Base-by-base conservation (phyloP, 2,329 filamentous ascomycete species). In the Penicillium freii region DNA sequence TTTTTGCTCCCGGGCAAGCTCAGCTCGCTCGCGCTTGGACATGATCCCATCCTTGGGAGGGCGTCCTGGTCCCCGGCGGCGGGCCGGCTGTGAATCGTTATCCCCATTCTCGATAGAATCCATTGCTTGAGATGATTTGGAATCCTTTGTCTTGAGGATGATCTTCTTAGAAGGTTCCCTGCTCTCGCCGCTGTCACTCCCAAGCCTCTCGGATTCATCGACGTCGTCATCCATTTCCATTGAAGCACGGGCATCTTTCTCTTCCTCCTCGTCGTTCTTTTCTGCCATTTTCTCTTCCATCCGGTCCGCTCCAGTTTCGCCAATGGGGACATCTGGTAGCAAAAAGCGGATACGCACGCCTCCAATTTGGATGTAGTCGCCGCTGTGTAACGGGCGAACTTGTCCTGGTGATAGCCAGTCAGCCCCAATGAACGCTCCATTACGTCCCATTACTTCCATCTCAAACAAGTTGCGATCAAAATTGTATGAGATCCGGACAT, bases 21-120 rank as follows among this genome's bases (percentile, higher is more conserved):
- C 78, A 25, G 81, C 80, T 58, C 81, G 76, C 68, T 87, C 84
- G 48, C 85, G 81, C 66, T 87, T 87, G 5, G 85, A 87, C 79
- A 87, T 85, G 66, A 87, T 81, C 21, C 85, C 85, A 66, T 87
- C 84, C 73, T 87, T 87, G 10, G 85, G 85, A 43, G 85, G 85
- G 49, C 85, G 78, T 51, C 85, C 85, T 52, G 85, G 85, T 44
- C 85, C 85, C 46, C 78, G 73, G 46, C 75, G 75, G 46, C 73
- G 71, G 5, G 65, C 64, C 10, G 79, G 76, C 51, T 75, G 75
- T 29, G 74, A 71, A 43, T 72, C 52, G 38, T 71, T 63, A 74
- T 75, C 62, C 67, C 38, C 50, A 19, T 60, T 60, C 61, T 75
- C 73, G 8, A 74, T 65, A 1, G 72, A 73, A 17, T 65, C 61